Percentiles rank a stretch among this genome's conserved stretches.
These are phyloP conservation scores for Brassica nigra DNA, from an alignment of 345 rosid species.

Conservation along the genomic window DNA sequence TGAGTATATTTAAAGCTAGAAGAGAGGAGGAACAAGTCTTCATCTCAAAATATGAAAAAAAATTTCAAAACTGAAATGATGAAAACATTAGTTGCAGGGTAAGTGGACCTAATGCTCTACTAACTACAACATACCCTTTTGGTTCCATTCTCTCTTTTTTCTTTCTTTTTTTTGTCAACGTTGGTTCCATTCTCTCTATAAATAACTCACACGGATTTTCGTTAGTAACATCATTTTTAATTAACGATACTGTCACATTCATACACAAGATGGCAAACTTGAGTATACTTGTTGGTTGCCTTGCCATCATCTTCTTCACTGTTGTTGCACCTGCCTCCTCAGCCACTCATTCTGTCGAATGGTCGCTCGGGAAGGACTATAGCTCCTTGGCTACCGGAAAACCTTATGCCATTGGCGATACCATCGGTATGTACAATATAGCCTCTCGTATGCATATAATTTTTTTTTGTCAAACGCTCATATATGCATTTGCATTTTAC, in stretches of 20 bases:
- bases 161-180: too few species aligned
- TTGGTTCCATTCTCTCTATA: constrained; percentile 15
- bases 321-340: constrained; percentile 51
- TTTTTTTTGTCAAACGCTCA: neutral
- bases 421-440: constrained; percentile 50
- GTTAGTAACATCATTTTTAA: constrained; percentile 10
- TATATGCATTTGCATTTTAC: constrained; percentile 2
- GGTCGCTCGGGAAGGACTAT: constrained; percentile 70
- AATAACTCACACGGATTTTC: constrained; percentile 19
- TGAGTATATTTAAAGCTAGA: constrained; percentile 34
- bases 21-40: constrained; percentile 36
- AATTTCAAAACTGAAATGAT: constrained; percentile 31
- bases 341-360: constrained; percentile 70
- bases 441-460: neutral
- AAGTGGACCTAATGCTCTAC: constrained; percentile 51
- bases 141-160: constrained; percentile 1
- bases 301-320: constrained; percentile 41
- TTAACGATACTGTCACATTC: neutral
- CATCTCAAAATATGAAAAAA: constrained; percentile 21
- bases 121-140: constrained; percentile 30
- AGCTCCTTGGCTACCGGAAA: constrained; percentile 64
- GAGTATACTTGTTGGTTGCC: constrained; percentile 28
- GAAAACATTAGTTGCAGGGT: constrained; percentile 36
- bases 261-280: constrained; percentile 47
- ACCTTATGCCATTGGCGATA: constrained; percentile 67